phyloP scores from a whole-genome alignment of 202 grass and related monocot species.

The Musa balbisiana region DNA sequence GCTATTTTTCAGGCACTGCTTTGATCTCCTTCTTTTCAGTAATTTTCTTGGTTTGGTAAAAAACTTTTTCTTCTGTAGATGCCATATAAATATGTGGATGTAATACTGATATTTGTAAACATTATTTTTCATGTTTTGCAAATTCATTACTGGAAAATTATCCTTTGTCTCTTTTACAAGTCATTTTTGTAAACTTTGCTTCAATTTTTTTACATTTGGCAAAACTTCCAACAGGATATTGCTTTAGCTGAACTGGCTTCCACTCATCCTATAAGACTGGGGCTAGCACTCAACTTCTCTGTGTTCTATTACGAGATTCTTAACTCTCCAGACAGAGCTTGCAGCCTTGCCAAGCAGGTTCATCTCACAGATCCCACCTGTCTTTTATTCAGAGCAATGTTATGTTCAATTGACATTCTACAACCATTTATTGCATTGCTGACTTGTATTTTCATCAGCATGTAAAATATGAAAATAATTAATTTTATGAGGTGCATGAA shows the following conservation, averaged over 20 bases:
- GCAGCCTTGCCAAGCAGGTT: not conserved
- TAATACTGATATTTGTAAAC: not conserved
- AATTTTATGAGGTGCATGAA: too few relatives aligned
- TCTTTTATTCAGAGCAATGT: not conserved
- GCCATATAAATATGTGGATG: too few relatives aligned
- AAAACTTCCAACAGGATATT: not conserved
- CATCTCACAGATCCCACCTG: not conserved
- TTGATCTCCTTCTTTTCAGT: too few relatives aligned
- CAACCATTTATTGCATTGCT: not conserved
- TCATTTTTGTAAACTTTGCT: not conserved
- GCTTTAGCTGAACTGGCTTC: not conserved
- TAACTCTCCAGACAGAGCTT: not conserved
- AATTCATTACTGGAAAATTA: not conserved
- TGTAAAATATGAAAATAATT: too few relatives aligned
- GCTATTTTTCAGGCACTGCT: too few relatives aligned
- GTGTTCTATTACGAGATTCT: not conserved
- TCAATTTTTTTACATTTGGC: not conserved
- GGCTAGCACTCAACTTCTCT: slow-evolving; percentile 6
- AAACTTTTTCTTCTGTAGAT: too few relatives aligned
- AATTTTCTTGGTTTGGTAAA: too few relatives aligned
- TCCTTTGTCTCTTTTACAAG: not conserved
- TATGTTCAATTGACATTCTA: not conserved
- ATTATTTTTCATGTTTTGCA: not conserved
- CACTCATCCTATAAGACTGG: slow-evolving; percentile 3
- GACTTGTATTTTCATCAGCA: not conserved